Evolutionary conservation across 179 eudicot species (phyloP), one percentile per base, ranked within the genome.

Genomic region (Amaranthus tricolor): DNA sequence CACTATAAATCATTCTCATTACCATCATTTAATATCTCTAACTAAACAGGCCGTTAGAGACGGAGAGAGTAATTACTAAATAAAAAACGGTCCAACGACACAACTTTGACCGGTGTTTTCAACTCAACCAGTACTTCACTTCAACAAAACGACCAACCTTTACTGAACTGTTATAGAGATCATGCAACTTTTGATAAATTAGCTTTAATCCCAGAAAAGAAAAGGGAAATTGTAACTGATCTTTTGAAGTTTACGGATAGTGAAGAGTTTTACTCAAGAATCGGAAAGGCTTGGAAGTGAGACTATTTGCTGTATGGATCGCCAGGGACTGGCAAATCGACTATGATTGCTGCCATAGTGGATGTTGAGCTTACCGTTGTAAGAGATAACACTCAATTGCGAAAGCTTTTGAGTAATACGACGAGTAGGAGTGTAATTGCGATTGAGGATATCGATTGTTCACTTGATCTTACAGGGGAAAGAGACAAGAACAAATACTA

Each of bases 321-420:
- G 0, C 96, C 96, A 0, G 96, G 96, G 8, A 90, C 93, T 0
- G 96, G 96, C 0, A 90, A 90, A 16, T 90, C 93, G 0, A 89
- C 92, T 48, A 89, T 89, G 91, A 89, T 90, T 3, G 93, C 93
- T 3, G 96, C 96, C 59, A 90, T 89, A 88, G 96, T 93, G 71
- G 85, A 84, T 62, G 80, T 88, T 17, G 88, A 85, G 82, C 77
- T 83, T 7, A 84, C 85, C 0, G 68, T 83, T 0, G 82, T 82
- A 8, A 71, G 60, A 63, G 76, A 80, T 65, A 84, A 84, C 43
- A 75, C 67, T 5, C 76, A 79, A 62, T 75, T 84, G 0, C 71
- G 80, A 55, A 79, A 54, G 71, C 82, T 84, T 3, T 53, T 84
- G 74, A 82, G 81, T 49, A 74, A 73, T 14, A 81, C 80, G 0